Conservation (phyloP, 176 grass and related monocot genomes). For the Saccharum officinarum region DNA sequence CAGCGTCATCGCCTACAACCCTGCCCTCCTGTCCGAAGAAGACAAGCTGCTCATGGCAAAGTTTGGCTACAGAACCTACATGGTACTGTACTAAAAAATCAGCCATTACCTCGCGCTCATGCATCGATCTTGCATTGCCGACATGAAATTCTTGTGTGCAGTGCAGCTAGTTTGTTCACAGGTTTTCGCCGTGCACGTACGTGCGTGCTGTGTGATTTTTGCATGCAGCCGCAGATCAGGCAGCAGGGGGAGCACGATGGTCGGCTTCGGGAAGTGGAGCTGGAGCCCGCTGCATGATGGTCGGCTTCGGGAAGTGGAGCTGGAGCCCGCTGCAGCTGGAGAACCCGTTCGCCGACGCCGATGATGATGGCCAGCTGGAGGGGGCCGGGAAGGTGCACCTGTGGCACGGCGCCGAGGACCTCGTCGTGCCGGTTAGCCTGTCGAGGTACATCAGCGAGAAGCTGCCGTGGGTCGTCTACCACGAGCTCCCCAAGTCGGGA, state of each 20-base stretch:
- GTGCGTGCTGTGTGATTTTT: background rate
- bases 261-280: slow-evolving; percentile 74
- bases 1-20: slow-evolving; percentile 51
- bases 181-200: background rate
- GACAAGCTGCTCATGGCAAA: slow-evolving; percentile 50
- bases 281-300: slow-evolving; percentile 75
- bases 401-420: slow-evolving; percentile 78
- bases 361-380: background rate
- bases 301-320: slow-evolving; percentile 69
- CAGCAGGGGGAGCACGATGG: slow-evolving; percentile 64
- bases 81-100: slow-evolving; percentile 16
- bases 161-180: background rate
- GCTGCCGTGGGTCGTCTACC: slow-evolving; percentile 71
- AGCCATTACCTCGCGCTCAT: background rate
- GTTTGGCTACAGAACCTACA: slow-evolving; percentile 37
- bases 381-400: slow-evolving; percentile 55
- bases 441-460: slow-evolving; percentile 62
- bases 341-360: slow-evolving; percentile 55
- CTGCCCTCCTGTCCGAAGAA: slow-evolving; percentile 43
- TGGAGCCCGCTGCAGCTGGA: slow-evolving; percentile 69
- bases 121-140: background rate
- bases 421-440: slow-evolving; percentile 53
- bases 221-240: slow-evolving; percentile 49
- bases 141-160: background rate
- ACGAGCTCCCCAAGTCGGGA: slow-evolving; percentile 63